Evolutionary conservation across 2,329 filamentous ascomycete genomes (phyloP), one percentile per base, ranked within the genome.

Genomic region (Arthrinium puccinioides): DNA sequence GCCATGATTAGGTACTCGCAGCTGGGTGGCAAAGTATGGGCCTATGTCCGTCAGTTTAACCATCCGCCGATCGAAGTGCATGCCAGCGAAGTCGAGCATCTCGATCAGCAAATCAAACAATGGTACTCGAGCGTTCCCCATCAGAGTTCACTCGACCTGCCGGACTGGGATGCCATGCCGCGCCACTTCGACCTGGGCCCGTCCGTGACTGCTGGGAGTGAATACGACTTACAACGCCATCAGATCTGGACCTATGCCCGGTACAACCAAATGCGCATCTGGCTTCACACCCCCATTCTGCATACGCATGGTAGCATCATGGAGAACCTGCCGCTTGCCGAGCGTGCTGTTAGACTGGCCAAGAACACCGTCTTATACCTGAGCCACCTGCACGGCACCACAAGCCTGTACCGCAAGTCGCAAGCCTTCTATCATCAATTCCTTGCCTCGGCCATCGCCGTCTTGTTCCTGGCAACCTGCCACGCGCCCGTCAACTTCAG

Each of bases 251-350:
- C 92, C 14, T 92, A 94, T 55, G 67, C 96, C 13, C 79, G 89
- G 26, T 77, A 87, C 28, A 96, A 95, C 51, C 88, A 94, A 64
- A 86, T 94, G 63, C 83, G 89, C 5, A 92, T 89, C 40, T 79
- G 87, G 56, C 84, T 96, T 20, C 89, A 94, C 57, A 85, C 87
- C 0, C 88, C 88, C 0, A 81, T 95, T 3, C 66, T 97, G 8
- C 87, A 95, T 57, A 90, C 84, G 14, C 79, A 86, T 4, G 84
- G 79, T 10, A 89, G 82, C 50, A 96, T 96, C 50, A 77, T 84
- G 62, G 76, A 82, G 40, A 83, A 94, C 53, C 72, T 81, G 35
- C 62, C 67, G 5, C 80, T 86, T 44, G 88, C 88, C 4, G 79
- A 86, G 50, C 84, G 74, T 0, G 83, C 78, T 0, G 82, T 88